Base-by-base conservation (phyloP, 495 filamentous ascomycete genomes). In the Thermothielavioides terrestris region DNA sequence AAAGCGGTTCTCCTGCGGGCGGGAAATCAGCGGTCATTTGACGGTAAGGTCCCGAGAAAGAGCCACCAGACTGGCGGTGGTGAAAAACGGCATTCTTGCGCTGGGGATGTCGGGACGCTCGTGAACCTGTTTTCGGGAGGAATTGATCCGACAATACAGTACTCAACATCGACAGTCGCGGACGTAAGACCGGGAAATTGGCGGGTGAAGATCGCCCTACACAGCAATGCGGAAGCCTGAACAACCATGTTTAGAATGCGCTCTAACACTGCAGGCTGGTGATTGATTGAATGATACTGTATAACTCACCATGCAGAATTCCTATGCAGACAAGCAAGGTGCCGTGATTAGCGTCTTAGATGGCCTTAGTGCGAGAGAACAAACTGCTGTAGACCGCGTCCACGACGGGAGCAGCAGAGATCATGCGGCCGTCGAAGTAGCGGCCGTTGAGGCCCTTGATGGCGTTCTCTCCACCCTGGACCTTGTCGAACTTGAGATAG, bases 371-470 rank as follows among this genome's bases (percentile, higher is more conserved):
- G 64, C 88, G 82, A 65, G 86, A 84, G 77, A 95, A 97, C 65
- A 95, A 76, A 76, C 86, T 91, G 79, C 87, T 90, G 81, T 99
- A 99, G 67, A 99, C 88, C 55, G 88, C 89, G 66, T 97, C 92
- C 62, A 95, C 89, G 72, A 99, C 89, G 62, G 89, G 92, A 57
- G 89, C 85, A 57, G 91, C 94, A 61, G 80, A 88, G 68, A 97
- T 94, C 70, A 86, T 85, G 50, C 77, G 77, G 48, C 88, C 89
- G 50, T 86, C 90, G 63, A 97, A 99, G 72, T 88, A 94, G 55
- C 94, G 83, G 38, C 94, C 94, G 66, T 97, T 99, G 46, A 99
- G 77, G 53, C 94, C 94, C 65, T 94, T 92, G 74, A 95, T 89
- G 50, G 94, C 92, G 57, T 96, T 97, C 65, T 95, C 86, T 60